Evolutionary conservation across 2,329 filamentous ascomycete species (phyloP), one percentile per base, ranked within the genome.

Genomic region (Herpomyces periplanetae): DNA sequence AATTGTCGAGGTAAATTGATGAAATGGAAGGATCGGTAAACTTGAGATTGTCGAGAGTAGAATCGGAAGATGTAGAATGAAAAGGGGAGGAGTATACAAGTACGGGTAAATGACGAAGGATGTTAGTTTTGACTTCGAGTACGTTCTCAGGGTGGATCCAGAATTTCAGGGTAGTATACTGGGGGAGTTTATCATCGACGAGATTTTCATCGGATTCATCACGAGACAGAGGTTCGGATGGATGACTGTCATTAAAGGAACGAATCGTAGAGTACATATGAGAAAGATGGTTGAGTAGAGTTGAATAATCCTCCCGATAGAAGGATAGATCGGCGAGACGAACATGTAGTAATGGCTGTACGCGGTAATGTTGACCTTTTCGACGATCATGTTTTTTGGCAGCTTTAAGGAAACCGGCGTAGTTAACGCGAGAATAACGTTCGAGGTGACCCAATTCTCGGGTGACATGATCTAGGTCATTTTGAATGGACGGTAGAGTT

Each of bases 361-460:
- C 64, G 36, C 62, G 68, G 45, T 91, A 91, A 20, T 58, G 51
- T 27, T 58, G 51, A 21, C 73, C 73, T 27, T 75, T 54, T 43
- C 75, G 84, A 28, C 80, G 65, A 40, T 96, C 80, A 41, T 96
- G 80, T 44, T 96, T 96, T 56, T 96, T 96, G 22, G 71, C 71
- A 18, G 85, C 85, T 48, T 96, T 96, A 34, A 88, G 51, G 40
- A 91, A 87, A 18, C 71, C 80, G 4, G 80, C 87, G 40, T 88
- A 96, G 43, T 96, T 96, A 43, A 88, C 61, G 27, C 62, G 65
- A 39, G 69, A 80, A 42, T 80, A 96, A 38, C 68, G 80, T 41
- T 87, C 80, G 28, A 96, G 51, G 44, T 85, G 66, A 36, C 63
- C 75, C 32, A 84, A 60, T 39, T 88, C 69, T 35, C 68, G 66